Base-by-base conservation (phyloP, 352 stramenopile species). In the Phytophthora citricola region DNA sequence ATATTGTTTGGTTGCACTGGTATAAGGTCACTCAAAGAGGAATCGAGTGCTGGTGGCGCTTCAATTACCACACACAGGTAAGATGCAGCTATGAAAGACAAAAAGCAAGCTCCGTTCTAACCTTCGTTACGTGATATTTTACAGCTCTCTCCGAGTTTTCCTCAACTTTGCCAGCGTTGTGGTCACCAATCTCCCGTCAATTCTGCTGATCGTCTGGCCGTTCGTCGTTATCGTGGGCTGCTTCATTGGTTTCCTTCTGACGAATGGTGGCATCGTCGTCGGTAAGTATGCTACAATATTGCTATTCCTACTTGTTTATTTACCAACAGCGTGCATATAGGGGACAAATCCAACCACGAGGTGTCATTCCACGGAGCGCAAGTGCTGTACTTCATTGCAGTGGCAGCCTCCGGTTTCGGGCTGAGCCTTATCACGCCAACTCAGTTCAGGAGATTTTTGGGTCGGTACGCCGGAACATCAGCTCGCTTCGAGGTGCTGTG, bases 281-380 rank as follows among this genome's bases (percentile, higher is more conserved):
- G 86, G 85, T 94, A 73, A 64, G 81, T 24, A 20, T 46, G 1
- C 22, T 7, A 50, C 38, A 43, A 54, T 14, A 26, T 12, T 22
- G n/a, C 41, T 20, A 47, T 5, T n/a, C n/a, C 8, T 10, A 22
- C 14, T 8, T 10, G n/a, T 6, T 46, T 47, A 47, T 29, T 47
- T 36, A 36, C 31, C 31, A 12, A 14, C 31, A 12, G 31, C 2
- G 54, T n/a, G 11, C 50, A 27, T 39, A 12, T 47, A 94, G 88
- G 88, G 4, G 88, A 96, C 71, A 96, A 93, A 55, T 83, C 83
- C 1, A 94, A 92, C 60, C 88, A 96, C 58, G 84, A 93, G 60
- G 76, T 79, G 11, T 74, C 78, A 2, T 84, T 94, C 43, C 88
- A 96, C 40, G 79, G 74, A 44, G 78, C 85, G 0, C 88, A 96